phyloP scores from a whole-genome alignment of 1,139 yeast species.

The Taphrina flavorubra region DNA sequence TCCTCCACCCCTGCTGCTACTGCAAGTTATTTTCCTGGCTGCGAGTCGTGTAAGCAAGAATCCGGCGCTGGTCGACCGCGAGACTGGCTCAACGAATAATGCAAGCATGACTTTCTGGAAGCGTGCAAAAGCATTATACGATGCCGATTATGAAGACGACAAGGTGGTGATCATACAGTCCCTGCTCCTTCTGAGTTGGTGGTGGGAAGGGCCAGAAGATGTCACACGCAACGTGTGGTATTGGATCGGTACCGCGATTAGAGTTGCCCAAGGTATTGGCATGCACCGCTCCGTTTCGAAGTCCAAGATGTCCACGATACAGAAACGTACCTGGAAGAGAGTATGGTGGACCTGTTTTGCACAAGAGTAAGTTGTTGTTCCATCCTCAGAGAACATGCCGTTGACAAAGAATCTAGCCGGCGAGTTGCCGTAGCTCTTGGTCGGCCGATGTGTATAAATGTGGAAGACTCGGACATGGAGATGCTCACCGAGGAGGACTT shows the following conservation, averaged over 20 bases:
- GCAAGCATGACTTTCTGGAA: slow-evolving; percentile 72
- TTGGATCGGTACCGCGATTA: slow-evolving; percentile 77
- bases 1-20: slow-evolving; percentile 69
- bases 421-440: slow-evolving; percentile 67
- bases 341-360: slow-evolving; percentile 83
- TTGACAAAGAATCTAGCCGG: slow-evolving; percentile 12
- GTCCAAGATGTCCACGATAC: slow-evolving; percentile 53
- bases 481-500: slow-evolving; percentile 73
- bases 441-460: slow-evolving; percentile 70
- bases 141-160: slow-evolving; percentile 73
- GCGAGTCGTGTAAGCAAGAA: slow-evolving; percentile 70
- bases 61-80: slow-evolving; percentile 63
- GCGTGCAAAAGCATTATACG: slow-evolving; percentile 78
- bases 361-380: slow-evolving; percentile 50
- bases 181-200: slow-evolving; percentile 67
- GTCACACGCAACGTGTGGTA: slow-evolving; percentile 74
- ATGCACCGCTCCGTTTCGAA: slow-evolving; percentile 60
- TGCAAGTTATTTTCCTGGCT: slow-evolving; percentile 72
- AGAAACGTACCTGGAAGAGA: slow-evolving; percentile 68
- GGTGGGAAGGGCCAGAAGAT: slow-evolving; percentile 82
- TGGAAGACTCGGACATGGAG: slow-evolving; percentile 79
- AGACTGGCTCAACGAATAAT: slow-evolving; percentile 60
- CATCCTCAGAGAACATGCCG: neutral
- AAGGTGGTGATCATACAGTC: slow-evolving; percentile 73
- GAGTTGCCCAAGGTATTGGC: slow-evolving; percentile 80